Evolutionary conservation across 2,329 filamentous ascomycete species (phyloP), one percentile per base, ranked within the genome.

Genomic region (Colletotrichum shisoi): DNA sequence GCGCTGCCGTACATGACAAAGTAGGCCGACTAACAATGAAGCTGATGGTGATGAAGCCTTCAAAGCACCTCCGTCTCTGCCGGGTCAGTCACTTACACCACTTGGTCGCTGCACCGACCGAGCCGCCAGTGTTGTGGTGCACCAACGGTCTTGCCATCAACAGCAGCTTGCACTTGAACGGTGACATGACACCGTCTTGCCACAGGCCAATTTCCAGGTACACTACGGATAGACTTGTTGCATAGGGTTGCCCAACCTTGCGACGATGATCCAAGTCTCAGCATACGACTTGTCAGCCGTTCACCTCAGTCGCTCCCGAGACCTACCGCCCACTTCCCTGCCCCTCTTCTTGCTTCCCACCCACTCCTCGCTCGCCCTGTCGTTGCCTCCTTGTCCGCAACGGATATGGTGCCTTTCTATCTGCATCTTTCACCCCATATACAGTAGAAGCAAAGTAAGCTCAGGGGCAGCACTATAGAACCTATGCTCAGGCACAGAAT

Each of bases 1-100:
- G 31, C 42, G 37, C n/a, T 52, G 40, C 46, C 15, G 37, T 49
- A 49, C 45, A 27, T 56, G 48, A 52, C 52, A 39, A 52, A 52
- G 51, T 11, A 27, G 34, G 37, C 44, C 34, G 21, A 19, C 31
- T 44, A 44, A 34, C n/a, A 37, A 37, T 44, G 37, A 34, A 46
- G 53, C 42, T 40, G 42, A 37, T 54, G 34, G 27, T 58, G 48
- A 45, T 49, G 42, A 44, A 51, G 61, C 61, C 31, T 68, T 56
- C 27, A 45, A 44, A 59, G 54, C 52, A 62, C n/a, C 37, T 19
- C 57, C 34, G 34, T 40, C 7, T 46, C 48, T 64, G 40, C 65
- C 59, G 64, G 49, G 48, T 54, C 49, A 31, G 42, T 51, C 65
- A 68, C 65, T 68, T 68, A 68, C 65, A 68, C 65, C 49, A 44